Conservation (phyloP, 805 yeast species). For the Clavispora asparagi region DNA sequence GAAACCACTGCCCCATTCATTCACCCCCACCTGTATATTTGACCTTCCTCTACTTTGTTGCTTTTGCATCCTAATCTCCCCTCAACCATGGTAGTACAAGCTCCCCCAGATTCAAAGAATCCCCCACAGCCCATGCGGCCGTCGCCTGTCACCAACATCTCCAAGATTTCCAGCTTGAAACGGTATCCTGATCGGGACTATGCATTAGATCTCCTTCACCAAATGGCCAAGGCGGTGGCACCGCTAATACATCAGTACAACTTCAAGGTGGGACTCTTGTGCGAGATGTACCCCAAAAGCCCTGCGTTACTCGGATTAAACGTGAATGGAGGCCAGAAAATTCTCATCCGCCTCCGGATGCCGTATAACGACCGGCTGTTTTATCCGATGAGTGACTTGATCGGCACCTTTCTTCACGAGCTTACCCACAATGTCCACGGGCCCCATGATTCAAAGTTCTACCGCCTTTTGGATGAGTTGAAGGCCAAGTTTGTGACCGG, state of each 20-base stretch:
- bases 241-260: conserved; percentile 70
- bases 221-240: conserved; percentile 64
- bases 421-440: conserved; percentile 76
- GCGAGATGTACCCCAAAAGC: conserved; percentile 79
- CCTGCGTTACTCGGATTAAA: conserved; percentile 70
- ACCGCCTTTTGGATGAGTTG: conserved; percentile 57
- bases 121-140: conserved; percentile 16
- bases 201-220: conserved; percentile 52
- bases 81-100: conserved; percentile 1
- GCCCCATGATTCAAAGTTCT: conserved; percentile 73
- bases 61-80: background rate
- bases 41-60: too few relatives aligned
- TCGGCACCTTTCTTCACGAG: conserved; percentile 88
- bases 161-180: conserved; percentile 34
- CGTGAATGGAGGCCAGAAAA: conserved; percentile 70
- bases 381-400: conserved; percentile 55
- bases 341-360: conserved; percentile 65
- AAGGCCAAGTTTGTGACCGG: conserved; percentile 46
- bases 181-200: conserved; percentile 31
- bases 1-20: background rate
- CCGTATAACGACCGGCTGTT: conserved; percentile 50
- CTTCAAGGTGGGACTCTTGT: conserved; percentile 60
- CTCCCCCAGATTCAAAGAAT: background rate
- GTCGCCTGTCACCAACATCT: conserved; percentile 32
- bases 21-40: too few relatives aligned